Conservation (phyloP, 257 asterid genomes). For the Forsythia suspensa region DNA sequence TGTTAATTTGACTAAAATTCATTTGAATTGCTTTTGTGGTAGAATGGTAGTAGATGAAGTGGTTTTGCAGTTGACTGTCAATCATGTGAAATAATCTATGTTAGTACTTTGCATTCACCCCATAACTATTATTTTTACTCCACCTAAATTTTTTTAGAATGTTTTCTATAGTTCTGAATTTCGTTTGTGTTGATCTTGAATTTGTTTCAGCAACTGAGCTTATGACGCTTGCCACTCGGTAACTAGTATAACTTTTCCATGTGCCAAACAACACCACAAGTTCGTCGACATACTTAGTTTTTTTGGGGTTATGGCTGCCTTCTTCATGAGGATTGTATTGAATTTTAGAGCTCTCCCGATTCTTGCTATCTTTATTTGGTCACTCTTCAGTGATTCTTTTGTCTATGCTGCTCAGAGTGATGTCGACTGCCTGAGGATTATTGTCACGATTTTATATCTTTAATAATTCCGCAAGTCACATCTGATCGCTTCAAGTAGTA, state of each 20-base stretch:
- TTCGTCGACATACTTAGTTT: neutral
- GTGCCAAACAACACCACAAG: neutral
- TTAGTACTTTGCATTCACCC: neutral
- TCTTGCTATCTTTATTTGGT: neutral
- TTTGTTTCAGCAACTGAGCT: neutral
- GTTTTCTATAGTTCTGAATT: neutral
- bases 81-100: neutral
- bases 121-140: neutral
- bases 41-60: neutral
- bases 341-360: neutral
- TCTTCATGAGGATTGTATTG: neutral
- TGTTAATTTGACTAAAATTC: neutral
- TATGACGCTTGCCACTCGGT: neutral
- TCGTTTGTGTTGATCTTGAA: neutral
- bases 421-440: slow-evolving; percentile 13
- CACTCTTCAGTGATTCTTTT: neutral
- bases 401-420: slow-evolving; percentile 2
- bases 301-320: neutral
- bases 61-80: neutral
- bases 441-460: too few species aligned
- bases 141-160: neutral
- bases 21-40: neutral
- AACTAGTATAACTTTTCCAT: neutral
- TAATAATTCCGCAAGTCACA: too few species aligned
- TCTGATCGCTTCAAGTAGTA: too few species aligned